Evolutionary conservation across 1,284 basidiomycete species (phyloP), one percentile per base, ranked within the genome.

Genomic region (Exobasidium rhododendri): DNA sequence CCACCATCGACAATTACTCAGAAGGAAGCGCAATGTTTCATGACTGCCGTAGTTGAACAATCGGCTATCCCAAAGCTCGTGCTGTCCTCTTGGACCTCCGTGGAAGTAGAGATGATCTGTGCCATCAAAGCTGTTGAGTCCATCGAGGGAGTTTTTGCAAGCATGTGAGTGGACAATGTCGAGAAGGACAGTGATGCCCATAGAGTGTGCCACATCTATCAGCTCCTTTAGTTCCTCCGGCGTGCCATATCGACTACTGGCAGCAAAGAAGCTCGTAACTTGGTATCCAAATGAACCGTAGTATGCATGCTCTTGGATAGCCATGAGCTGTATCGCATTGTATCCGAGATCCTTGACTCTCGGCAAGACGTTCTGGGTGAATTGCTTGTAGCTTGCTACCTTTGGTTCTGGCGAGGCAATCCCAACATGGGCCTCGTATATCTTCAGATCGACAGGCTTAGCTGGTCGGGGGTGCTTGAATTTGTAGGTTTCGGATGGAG

Each of bases 201-300:
- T 85, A 28, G 88, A 88, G 75, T 98, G 94, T 0, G 94, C 94
- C 20, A 89, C 91, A 81, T 98, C 94, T 67, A 98, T 85, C 50
- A 98, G 86, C 75, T 94, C 91, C 80, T 92, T 96, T 63, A 98
- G 85, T 40, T 98, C 92, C 76, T 98, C 94, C 0, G 94, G 94
- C 22, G 70, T 75, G 45, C 74, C 94, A 75, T 90, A 97, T 31
- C 94, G 89, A 50, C 92, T 96, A 70, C 90, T 94, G 7, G 90
- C 90, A n/a, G 94, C 92, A 76, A 98, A 98, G 84, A 97, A 97
- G 81, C 86, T 94, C 30, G 93, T 97, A 10, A 98, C 88, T 81
- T 98, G 94, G 81, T 98, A 98, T 14, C 94, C 94, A 75, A 98
- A 98, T 1, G 93, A 92, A 89, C 94, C 94, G 82, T 98, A 98